Conservation (phyloP, 2,329 filamentous ascomycete species). For the Rutstroemia sp. region DNA sequence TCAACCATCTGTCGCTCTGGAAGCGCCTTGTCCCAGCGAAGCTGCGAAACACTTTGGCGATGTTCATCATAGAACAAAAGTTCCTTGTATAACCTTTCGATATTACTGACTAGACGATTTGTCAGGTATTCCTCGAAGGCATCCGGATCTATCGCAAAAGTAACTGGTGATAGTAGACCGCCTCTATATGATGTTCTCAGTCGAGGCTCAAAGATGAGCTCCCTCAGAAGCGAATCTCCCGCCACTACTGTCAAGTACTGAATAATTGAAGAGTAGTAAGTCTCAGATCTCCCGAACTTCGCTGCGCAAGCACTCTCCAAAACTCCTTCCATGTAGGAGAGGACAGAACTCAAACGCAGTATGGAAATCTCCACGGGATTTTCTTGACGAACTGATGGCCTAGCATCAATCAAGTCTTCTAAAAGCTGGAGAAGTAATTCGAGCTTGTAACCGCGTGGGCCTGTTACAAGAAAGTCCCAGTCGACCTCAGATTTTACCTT, state of each 20-base stretch:
- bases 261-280: not conserved
- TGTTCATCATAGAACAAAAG: not conserved
- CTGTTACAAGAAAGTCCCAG: not conserved
- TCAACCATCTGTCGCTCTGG: not conserved
- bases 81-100: not conserved
- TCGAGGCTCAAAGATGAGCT: not conserved
- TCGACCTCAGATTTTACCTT: not conserved
- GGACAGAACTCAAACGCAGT: not conserved
- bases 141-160: not conserved
- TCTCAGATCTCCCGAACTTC: not conserved
- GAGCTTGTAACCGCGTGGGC: not conserved
- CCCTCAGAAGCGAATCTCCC: not conserved
- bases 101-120: not conserved
- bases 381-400: not conserved
- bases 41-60: not conserved
- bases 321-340: not conserved
- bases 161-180: not conserved
- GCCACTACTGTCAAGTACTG: not conserved
- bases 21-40: not conserved
- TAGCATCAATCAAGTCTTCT: not conserved
- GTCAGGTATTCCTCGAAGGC: not conserved
- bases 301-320: not conserved
- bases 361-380: not conserved
- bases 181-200: not conserved
- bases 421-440: not conserved